phyloP scores from a whole-genome alignment of 306 rosid genomes.

The Cucurbita argyrosperma region DNA sequence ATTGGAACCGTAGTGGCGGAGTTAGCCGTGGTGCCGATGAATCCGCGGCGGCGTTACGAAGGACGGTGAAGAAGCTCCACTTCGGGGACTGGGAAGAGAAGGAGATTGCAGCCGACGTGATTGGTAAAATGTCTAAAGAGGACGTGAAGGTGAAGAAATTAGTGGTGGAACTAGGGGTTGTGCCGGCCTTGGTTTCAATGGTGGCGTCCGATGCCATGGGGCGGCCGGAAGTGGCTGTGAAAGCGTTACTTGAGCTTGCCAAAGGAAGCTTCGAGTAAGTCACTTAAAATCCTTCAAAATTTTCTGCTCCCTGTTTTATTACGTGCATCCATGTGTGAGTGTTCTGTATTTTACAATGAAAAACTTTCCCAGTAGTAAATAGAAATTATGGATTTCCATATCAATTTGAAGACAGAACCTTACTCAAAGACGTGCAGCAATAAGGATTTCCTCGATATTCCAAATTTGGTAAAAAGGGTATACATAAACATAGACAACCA shows the following conservation, averaged over 20 bases:
- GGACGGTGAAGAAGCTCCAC: constrained; percentile 81
- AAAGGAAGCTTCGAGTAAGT: constrained; percentile 72
- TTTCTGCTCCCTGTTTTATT: neutral
- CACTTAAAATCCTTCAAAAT: neutral
- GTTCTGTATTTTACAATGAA: neutral
- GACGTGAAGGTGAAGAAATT: constrained; percentile 47
- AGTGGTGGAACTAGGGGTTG: constrained; percentile 68
- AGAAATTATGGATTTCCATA: neutral
- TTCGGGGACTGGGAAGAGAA: constrained; percentile 84
- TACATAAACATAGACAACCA: neutral
- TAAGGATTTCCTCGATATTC: neutral
- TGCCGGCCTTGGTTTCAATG: constrained; percentile 74
- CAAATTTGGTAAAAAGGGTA: neutral
- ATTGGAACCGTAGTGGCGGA: constrained; percentile 5
- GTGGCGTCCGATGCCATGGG: constrained; percentile 27
- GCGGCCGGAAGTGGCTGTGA: constrained; percentile 32
- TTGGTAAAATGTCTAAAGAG: constrained; percentile 46
- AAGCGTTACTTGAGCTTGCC: constrained; percentile 52
- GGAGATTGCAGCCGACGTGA: constrained; percentile 55
- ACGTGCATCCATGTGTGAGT: neutral
- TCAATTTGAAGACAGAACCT: neutral
- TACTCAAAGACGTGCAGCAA: neutral
- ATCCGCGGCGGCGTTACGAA: constrained; percentile 30
- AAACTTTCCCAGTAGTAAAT: neutral
- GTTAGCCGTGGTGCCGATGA: constrained; percentile 12